Evolutionary conservation across 2,329 filamentous ascomycete species (phyloP), one percentile per base, ranked within the genome.

Genomic region (Aspergillus glaucus): DNA sequence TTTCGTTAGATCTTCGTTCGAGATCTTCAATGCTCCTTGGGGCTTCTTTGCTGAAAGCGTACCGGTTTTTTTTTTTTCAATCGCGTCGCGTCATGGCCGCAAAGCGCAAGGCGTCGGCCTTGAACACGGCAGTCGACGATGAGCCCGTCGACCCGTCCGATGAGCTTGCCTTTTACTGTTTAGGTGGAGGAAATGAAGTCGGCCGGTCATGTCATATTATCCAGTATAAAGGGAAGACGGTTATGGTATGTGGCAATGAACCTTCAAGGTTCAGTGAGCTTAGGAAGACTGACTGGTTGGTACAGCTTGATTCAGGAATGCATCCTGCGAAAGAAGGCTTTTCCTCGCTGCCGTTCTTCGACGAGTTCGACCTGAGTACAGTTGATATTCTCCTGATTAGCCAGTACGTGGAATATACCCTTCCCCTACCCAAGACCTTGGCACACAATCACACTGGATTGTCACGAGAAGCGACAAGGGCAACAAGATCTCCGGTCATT

Each of bases 221-320:
- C 51, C 90, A 97, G 65, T 98, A 98, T 80, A 98, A 97, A 73
- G 93, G 93, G 53, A 98, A 98, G 72, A 97, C 92, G 5, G 89
- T 98, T 58, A 98, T 98, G 93, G 90, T 94, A 75, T 59, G 82
- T 67, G 21, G 46, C 30, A 24, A 30, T 7, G 26, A 41, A 7
- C 10, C 9, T 7, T 6, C 37, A 9, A 21, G 7, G 17, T 19
- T 7, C 37, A 17, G 10, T 15, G 22, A 4, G 28, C 39, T 34
- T 14, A 43, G 30, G 42, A 19, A 45, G 15, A 40, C 42, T 45
- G 42, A 41, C 34, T 12, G 30, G 14, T 39, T 30, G 8, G 19
- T 58, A 49, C 65, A 95, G 89, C 88, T 98, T 59, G 93, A 98
- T 74, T 93, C 93, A 45, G 93, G 93, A 45, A 92, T 96, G 74